Evolutionary conservation across 352 stramenopile genomes (phyloP).

Genomic region (Globisporangium megalacanthum): DNA sequence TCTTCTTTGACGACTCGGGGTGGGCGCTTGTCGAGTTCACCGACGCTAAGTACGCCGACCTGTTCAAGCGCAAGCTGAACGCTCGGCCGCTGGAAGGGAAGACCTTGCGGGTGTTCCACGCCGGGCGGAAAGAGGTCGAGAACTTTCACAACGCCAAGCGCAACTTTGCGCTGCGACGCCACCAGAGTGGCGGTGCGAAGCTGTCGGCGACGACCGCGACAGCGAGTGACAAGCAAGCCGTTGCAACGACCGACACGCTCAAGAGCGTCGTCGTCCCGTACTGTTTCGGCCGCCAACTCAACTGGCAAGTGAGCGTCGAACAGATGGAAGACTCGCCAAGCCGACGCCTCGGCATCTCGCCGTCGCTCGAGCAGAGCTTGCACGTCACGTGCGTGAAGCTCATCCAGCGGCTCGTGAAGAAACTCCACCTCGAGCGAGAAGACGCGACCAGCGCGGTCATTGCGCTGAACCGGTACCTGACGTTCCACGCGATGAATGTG

Average conservation of each 20-base stretch:
- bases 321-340: conserved; percentile 53
- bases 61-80: conserved; percentile 56
- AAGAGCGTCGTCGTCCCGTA: conserved; percentile 27
- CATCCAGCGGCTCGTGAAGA: conserved; percentile 60
- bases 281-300: conserved; percentile 63
- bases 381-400: conserved; percentile 56
- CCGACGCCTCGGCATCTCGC: conserved; percentile 48
- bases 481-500: conserved; percentile 64
- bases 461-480: conserved; percentile 75
- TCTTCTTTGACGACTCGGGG: conserved; percentile 65
- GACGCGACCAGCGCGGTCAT: conserved; percentile 72
- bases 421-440: conserved; percentile 55
- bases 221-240: not conserved
- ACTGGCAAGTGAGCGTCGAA: conserved; percentile 66
- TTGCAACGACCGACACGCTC: not conserved
- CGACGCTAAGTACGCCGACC: conserved; percentile 32
- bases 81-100: conserved; percentile 42
- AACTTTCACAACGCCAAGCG: conserved; percentile 54
- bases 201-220: not conserved
- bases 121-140: conserved; percentile 51
- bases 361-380: conserved; percentile 57
- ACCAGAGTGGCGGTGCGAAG: conserved; percentile 11
- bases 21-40: conserved; percentile 75
- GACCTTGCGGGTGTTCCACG: conserved; percentile 50
- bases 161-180: conserved; percentile 26